Conservation (phyloP, 106 monocot genomes). For the Chionographis japonica region DNA sequence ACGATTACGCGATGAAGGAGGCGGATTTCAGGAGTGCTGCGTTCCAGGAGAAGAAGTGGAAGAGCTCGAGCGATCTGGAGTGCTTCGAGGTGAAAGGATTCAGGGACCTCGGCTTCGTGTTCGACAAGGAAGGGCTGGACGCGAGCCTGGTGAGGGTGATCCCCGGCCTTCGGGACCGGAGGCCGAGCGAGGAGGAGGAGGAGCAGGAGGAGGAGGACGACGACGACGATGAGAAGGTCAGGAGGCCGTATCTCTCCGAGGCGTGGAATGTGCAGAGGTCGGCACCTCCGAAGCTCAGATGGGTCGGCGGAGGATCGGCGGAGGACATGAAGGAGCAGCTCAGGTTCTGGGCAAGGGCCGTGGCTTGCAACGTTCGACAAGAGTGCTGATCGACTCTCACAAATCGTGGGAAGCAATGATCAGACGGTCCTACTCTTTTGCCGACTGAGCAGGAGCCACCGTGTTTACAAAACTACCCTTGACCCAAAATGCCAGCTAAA, state of each 20-base stretch:
- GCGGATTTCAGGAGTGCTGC: neutral
- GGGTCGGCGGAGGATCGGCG: neutral
- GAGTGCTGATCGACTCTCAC: slow-evolving; percentile 3
- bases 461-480: no score
- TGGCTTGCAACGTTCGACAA: slow-evolving; percentile 10
- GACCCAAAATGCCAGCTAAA: no score
- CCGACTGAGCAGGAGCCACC: no score
- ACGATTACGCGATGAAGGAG: neutral
- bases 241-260: slow-evolving; percentile 9
- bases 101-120: slow-evolving; percentile 17
- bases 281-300: neutral
- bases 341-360: slow-evolving; percentile 9
- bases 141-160: slow-evolving; percentile 5
- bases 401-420: no score
- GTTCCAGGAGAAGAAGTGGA: slow-evolving; percentile 13
- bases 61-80: slow-evolving; percentile 11
- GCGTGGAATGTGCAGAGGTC: neutral
- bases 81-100: slow-evolving; percentile 7
- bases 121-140: neutral
- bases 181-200: neutral
- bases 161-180: slow-evolving; percentile 3
- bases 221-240: neutral
- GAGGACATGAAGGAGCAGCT: slow-evolving; percentile 10
- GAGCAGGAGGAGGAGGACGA: neutral
- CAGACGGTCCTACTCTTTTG: no score